Conservation (phyloP, 2,329 filamentous ascomycete genomes). For the Cladorrhinum sp. region DNA sequence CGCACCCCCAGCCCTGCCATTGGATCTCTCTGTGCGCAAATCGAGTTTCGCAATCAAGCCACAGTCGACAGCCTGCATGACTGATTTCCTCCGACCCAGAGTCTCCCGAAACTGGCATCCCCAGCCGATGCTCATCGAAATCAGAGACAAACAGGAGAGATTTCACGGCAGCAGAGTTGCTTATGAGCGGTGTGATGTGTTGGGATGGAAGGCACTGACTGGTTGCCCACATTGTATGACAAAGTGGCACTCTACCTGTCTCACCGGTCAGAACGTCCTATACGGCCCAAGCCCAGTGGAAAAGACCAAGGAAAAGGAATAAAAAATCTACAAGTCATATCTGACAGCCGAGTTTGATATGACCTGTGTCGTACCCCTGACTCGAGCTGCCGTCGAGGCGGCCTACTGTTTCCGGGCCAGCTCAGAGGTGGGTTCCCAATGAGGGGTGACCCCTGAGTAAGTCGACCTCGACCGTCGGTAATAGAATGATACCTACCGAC, state of each 20-base stretch:
- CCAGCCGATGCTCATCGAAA: conserved; percentile 1
- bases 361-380: not conserved
- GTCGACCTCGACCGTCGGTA: not conserved
- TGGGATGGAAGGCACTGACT: not conserved
- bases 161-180: not conserved
- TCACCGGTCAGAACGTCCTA: not conserved
- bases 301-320: not conserved
- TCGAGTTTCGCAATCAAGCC: conserved; percentile 1
- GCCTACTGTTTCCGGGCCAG: too few relatives aligned
- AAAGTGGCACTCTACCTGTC: not conserved
- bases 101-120: not conserved
- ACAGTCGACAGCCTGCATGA: conserved; percentile 3
- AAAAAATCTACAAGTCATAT: not conserved
- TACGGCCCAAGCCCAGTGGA: not conserved
- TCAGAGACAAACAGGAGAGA: not conserved
- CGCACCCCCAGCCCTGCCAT: not conserved
- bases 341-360: not conserved
- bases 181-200: not conserved
- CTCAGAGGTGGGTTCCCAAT: not conserved
- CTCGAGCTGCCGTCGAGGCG: not conserved
- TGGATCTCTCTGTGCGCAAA: conserved; percentile 3
- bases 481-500: not conserved
- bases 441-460: not conserved
- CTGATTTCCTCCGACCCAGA: not conserved
- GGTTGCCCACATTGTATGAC: not conserved